A percentile compares a stretch with the other conserved stretches of the same genome.
These are phyloP conservation scores for Epichloe coenophiala DNA, from an alignment of 2,329 filamentous ascomycete genomes.

Conservation along the genomic window DNA sequence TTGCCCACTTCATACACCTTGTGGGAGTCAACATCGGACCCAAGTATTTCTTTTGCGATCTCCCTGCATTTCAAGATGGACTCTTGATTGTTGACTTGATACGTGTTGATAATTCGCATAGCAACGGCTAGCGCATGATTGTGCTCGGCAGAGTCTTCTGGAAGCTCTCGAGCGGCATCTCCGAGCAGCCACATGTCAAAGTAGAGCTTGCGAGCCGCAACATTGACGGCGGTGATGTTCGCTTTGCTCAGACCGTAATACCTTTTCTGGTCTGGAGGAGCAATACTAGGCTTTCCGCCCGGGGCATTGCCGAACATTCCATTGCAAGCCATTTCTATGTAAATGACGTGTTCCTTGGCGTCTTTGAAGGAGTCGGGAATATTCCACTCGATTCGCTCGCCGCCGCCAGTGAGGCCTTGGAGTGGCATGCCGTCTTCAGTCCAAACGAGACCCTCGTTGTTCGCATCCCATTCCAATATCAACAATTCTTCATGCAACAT, in stretches of 20 bases:
- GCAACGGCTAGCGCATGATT: constrained; percentile 73
- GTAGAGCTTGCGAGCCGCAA: constrained; percentile 67
- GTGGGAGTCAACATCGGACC: constrained; percentile 65
- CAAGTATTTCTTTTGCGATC: constrained; percentile 73
- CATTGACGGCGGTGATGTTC: constrained; percentile 79
- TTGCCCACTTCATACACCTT: constrained; percentile 71
- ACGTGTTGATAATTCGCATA: constrained; percentile 82
- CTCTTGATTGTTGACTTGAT: constrained; percentile 66
- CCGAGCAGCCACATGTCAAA: constrained; percentile 95
- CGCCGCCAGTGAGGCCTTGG: constrained; percentile 81
- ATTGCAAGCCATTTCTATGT: constrained; percentile 98
- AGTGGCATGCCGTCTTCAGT: constrained; percentile 77
- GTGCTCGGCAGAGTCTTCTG: constrained; percentile 74
- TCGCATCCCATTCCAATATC: constrained; percentile 94
- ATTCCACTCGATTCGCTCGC: constrained; percentile 84
- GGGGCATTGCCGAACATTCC: constrained; percentile 93
- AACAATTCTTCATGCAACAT: constrained; percentile 65
- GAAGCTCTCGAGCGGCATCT: constrained; percentile 86
- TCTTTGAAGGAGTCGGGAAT: constrained; percentile 71
- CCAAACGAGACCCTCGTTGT: constrained; percentile 93
- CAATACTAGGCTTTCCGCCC: constrained; percentile 64
- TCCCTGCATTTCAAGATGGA: constrained; percentile 69
- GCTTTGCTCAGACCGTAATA: constrained; percentile 66
- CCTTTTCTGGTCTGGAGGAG: constrained; percentile 75
- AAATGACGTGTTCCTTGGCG: constrained; percentile 77